Percentiles rank a stretch among this genome's conserved stretches.
Conservation (phyloP, 176 grass and related monocot genomes). For the Pontederia crassipes region DNA sequence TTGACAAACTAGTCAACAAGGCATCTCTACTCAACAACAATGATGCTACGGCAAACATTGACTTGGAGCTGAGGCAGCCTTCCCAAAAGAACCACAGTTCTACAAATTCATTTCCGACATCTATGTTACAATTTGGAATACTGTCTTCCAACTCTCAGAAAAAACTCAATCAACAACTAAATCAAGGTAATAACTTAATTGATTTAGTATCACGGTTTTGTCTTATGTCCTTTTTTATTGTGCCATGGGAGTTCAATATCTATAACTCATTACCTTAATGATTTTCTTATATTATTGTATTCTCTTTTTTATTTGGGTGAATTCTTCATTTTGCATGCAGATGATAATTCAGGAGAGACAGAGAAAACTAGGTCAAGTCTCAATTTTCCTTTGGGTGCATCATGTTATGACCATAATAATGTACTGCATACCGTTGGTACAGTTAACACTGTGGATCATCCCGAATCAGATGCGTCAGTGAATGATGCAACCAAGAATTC, state of each 20-base stretch:
- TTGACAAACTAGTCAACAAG: too few species aligned
- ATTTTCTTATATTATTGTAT: conserved; percentile 5
- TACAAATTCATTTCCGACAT: conserved; percentile 28
- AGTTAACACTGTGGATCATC: conserved; percentile 24
- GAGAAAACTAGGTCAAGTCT: conserved; percentile 34
- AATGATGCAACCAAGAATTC: conserved; percentile 63
- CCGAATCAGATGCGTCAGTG: conserved; percentile 26
- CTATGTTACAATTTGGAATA: conserved; percentile 8
- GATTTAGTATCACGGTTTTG: conserved; percentile 5
- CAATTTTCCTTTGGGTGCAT: conserved; percentile 16
- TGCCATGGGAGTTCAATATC: neutral
- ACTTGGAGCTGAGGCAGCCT: conserved; percentile 69
- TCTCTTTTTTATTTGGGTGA: conserved; percentile 24
- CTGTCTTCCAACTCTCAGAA: conserved; percentile 26
- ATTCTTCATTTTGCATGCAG: conserved; percentile 31
- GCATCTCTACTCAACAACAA: neutral
- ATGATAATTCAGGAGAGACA: conserved; percentile 34
- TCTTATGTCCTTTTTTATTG: conserved; percentile 12
- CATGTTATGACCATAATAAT: conserved; percentile 21
- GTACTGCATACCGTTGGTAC: conserved; percentile 24
- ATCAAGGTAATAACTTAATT: conserved; percentile 42
- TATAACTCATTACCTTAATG: too few species aligned
- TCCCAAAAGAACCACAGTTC: conserved; percentile 42
- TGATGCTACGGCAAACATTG: conserved; percentile 44
- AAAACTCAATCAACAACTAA: conserved; percentile 27